Evolutionary conservation across 2,329 filamentous ascomycete species (phyloP).

Genomic region (Ophiognomonia clavigignenti-juglandacearum): DNA sequence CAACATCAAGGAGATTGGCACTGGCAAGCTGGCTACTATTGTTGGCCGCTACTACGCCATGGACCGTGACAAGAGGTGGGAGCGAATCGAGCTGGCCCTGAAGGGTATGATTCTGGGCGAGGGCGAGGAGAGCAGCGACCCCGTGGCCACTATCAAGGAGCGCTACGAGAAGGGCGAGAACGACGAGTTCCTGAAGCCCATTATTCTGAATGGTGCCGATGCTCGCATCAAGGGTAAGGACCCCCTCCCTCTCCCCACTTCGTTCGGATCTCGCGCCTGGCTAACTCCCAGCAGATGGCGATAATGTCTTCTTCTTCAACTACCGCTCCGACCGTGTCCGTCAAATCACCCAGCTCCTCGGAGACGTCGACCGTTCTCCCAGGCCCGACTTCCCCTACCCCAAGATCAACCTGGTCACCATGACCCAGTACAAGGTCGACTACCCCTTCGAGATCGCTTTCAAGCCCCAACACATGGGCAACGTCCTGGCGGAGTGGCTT

Average conservation of each 20-base stretch:
- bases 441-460: slow-evolving; percentile 92
- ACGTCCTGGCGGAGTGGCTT: slow-evolving; percentile 97
- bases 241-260: background rate
- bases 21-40: slow-evolving; percentile 84
- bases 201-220: slow-evolving; percentile 86
- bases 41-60: slow-evolving; percentile 98
- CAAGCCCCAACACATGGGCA: slow-evolving; percentile 90
- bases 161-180: slow-evolving; percentile 84
- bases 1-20: slow-evolving; percentile 75
- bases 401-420: slow-evolving; percentile 87
- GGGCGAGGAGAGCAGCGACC: slow-evolving; percentile 80
- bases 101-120: slow-evolving; percentile 83
- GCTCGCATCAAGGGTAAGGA: slow-evolving; percentile 72
- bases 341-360: slow-evolving; percentile 91
- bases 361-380: slow-evolving; percentile 86
- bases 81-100: slow-evolving; percentile 83
- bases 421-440: slow-evolving; percentile 97
- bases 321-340: slow-evolving; percentile 97
- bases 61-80: slow-evolving; percentile 99
- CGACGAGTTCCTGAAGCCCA: slow-evolving; percentile 97
- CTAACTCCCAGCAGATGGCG: slow-evolving; percentile 57
- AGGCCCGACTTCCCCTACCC: slow-evolving; percentile 90
- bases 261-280: background rate
- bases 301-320: slow-evolving; percentile 99
- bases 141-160: slow-evolving; percentile 79